A percentile compares a stretch with the other conserved stretches of the same genome.
Evolutionary conservation across 2,329 filamentous ascomycete species (phyloP).

Genomic region (Trichoderma sp.): DNA sequence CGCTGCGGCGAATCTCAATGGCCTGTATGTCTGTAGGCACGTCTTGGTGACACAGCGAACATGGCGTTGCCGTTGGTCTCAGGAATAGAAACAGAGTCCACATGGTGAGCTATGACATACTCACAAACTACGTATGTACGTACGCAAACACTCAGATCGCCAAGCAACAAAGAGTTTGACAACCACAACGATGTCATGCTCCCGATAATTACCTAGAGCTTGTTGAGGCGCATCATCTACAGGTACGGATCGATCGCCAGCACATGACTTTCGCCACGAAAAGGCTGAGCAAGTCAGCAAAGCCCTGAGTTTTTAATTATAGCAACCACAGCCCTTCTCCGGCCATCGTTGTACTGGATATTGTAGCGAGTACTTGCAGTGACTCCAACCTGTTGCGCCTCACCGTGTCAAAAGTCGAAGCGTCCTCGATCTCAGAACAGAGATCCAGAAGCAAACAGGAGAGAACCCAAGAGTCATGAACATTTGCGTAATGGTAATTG

Average conservation of each 20-base stretch:
- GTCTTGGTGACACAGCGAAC: too few species aligned
- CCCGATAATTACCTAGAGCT: neutral
- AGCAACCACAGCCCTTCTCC: conserved; percentile 25
- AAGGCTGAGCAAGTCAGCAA: conserved; percentile 22
- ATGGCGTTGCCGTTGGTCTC: neutral
- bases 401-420: neutral
- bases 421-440: neutral
- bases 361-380: conserved; percentile 21
- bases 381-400: conserved; percentile 17
- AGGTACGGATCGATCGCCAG: neutral
- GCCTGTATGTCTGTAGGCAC: neutral
- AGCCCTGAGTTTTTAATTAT: conserved; percentile 21
- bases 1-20: neutral
- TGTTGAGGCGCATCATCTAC: neutral
- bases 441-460: neutral
- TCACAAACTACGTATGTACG: neutral
- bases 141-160: neutral
- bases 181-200: neutral
- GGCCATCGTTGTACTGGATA: neutral
- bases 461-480: too few species aligned
- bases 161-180: too few species aligned
- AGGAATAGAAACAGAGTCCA: conserved; percentile 10
- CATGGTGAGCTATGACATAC: conserved; percentile 3
- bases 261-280: conserved; percentile 25
- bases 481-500: neutral